Evolutionary conservation across 495 filamentous ascomycete genomes (phyloP), one percentile per base, ranked within the genome.

Genomic region (Hypoxylon cercidicola): DNA sequence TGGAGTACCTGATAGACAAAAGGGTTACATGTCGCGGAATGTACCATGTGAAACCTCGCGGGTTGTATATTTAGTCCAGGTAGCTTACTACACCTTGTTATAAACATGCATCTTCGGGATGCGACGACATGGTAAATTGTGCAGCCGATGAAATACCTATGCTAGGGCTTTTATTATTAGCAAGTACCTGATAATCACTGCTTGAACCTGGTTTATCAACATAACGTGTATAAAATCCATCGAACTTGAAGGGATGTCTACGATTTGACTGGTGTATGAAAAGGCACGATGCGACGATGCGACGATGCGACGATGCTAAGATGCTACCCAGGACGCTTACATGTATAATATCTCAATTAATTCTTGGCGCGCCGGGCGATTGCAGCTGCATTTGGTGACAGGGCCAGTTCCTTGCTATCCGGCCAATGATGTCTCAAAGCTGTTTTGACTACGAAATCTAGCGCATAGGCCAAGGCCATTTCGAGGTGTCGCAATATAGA

Each of bases 361-460:
- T 55, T 44, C 64, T 67, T 67, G 57, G 64, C 64, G 58, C 28
- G 30, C 30, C 30, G 30, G 30, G 30, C 10, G 7, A 9, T 32
- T 32, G 30, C 30, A 32, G 16, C 51, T 59, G 55, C 62, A 64
- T 56, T 55, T 30, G 8, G 19, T 32, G 28, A 48, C 55, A 50
- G 23, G 55, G 51, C 15, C 37, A 2, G 28, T 66, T 46, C 21
- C 25, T 55, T 54, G 37, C 15, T 39, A 28, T 39, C 55, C 30
- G 16, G 30, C 62, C 62, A 66, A 51, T 61, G 55, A 55, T 57
- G 62, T 65, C 56, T 53, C 57, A 51, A 40, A 16, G 8, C 15
- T 62, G 59, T 62, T 21, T 62, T 50, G 35, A 16, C 15, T 53
- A 9, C 45, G 21, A 41, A 58, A 37, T 57, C 18, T 20, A 39